Evolutionary conservation across 805 yeast species (phyloP).

Genomic region (Ogataea nakhonphanomensis): DNA sequence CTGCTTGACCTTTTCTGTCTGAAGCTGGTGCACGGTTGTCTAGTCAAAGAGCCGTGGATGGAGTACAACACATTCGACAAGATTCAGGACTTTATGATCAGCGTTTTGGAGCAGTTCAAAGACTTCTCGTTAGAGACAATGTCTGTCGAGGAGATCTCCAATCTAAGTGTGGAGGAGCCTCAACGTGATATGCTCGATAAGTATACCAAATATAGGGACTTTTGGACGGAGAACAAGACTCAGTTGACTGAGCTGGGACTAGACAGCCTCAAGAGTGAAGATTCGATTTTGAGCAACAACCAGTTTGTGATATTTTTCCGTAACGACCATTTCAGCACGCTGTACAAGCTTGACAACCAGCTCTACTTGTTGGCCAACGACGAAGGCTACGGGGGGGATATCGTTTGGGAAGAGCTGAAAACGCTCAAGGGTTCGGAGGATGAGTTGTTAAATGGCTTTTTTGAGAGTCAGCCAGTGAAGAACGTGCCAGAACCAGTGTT

Average conservation of each 20-base stretch:
- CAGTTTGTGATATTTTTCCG: conserved; percentile 73
- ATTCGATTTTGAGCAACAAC: conserved; percentile 42
- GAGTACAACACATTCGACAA: conserved; percentile 26
- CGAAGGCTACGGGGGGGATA: conserved; percentile 51
- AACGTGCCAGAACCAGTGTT: background rate
- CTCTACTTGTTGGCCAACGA: conserved; percentile 75
- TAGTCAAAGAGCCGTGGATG: conserved; percentile 8
- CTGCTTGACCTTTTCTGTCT: conserved; percentile 25
- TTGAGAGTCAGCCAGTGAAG: conserved; percentile 25
- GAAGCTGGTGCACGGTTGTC: conserved; percentile 74
- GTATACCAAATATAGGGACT: conserved; percentile 26
- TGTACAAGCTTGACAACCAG: conserved; percentile 46
- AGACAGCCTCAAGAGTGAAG: conserved; percentile 34
- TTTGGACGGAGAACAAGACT: conserved; percentile 61
- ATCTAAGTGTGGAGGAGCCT: conserved; percentile 2
- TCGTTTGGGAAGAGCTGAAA: conserved; percentile 80
- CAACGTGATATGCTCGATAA: conserved; percentile 7
- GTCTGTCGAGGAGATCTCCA: conserved; percentile 4
- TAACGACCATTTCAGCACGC: conserved; percentile 83
- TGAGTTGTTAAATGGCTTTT: conserved; percentile 63
- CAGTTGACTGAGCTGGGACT: conserved; percentile 76
- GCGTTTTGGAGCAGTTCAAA: conserved; percentile 14
- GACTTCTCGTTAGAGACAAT: conserved; percentile 8
- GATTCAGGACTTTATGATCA: conserved; percentile 30
- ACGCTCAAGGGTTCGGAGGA: conserved; percentile 70